A percentile compares a stretch with the other conserved stretches of the same genome.
These are phyloP conservation scores for Camelina laxa DNA, from an alignment of 345 rosid genomes.

Conservation along the genomic window DNA sequence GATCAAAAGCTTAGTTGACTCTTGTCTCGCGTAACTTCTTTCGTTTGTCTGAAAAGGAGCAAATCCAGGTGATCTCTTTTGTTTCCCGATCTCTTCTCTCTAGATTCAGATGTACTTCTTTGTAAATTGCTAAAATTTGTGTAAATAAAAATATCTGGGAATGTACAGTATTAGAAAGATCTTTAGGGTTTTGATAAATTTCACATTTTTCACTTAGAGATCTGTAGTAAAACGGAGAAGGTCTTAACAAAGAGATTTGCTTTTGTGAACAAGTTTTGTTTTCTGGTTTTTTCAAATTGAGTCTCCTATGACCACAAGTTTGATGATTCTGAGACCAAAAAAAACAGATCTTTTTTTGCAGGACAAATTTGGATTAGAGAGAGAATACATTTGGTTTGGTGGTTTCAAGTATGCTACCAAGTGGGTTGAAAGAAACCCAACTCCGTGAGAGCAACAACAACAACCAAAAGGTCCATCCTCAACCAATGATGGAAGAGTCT, in stretches of 20 bases:
- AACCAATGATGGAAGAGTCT: slow-evolving; percentile 89
- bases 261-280: no score
- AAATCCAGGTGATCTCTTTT: slow-evolving; percentile 37
- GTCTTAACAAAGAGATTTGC: no score
- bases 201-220: slow-evolving; percentile 28
- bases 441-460: slow-evolving; percentile 63
- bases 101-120: slow-evolving; percentile 17
- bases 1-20: slow-evolving; percentile 1
- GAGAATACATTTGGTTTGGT: slow-evolving; percentile 35
- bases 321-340: slow-evolving; percentile 13
- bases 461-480: slow-evolving; percentile 83
- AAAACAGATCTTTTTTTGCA: neutral
- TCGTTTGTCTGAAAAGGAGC: neutral
- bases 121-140: neutral
- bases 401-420: slow-evolving; percentile 74
- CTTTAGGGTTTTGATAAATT: slow-evolving; percentile 22
- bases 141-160: neutral
- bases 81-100: slow-evolving; percentile 17
- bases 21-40: neutral
- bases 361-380: slow-evolving; percentile 22
- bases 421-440: slow-evolving; percentile 79
- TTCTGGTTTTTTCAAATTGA: neutral
- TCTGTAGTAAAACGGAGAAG: slow-evolving; percentile 3
- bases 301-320: slow-evolving; percentile 5
- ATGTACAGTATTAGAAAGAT: slow-evolving; percentile 11